A percentile compares a stretch with the other conserved stretches of the same genome.
Evolutionary conservation across 2,329 filamentous ascomycete species (phyloP).

Genomic region (Pyricularia sp.): DNA sequence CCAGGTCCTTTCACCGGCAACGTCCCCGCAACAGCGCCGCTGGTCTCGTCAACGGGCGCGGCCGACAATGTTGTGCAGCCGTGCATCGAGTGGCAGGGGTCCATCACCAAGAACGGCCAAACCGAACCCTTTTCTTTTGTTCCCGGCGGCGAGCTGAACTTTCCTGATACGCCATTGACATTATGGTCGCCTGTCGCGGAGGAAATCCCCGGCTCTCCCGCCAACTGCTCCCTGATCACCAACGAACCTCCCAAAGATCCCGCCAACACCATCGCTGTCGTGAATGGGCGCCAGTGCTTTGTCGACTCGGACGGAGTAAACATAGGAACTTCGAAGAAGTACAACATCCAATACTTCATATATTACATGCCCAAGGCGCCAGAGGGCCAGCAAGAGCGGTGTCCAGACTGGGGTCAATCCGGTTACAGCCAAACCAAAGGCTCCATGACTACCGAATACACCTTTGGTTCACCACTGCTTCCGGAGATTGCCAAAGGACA

Average conservation of each 20-base stretch:
- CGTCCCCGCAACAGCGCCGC: background rate
- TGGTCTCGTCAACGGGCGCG: background rate
- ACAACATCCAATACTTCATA: background rate
- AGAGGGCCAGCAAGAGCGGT: background rate
- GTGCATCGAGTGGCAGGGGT: background rate
- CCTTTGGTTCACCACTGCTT: background rate
- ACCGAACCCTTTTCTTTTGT: background rate
- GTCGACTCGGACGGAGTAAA: background rate
- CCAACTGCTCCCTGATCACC: background rate
- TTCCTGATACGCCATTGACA: background rate
- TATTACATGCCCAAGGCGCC: background rate
- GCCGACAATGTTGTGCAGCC: background rate
- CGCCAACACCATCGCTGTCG: background rate
- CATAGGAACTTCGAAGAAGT: background rate
- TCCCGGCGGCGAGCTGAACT: background rate
- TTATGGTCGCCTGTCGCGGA: background rate
- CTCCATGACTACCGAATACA: constrained; percentile 15
- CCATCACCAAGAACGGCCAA: background rate
- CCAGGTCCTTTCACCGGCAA: constrained; percentile 10
- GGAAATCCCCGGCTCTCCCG: too few relatives aligned
- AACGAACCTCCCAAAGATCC: background rate
- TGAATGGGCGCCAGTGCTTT: background rate
- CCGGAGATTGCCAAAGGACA: background rate
- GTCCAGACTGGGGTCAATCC: background rate
- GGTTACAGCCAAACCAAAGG: constrained; percentile 28